phyloP scores from a whole-genome alignment of 2,329 filamentous ascomycete species.

The Penicillium sp. region DNA sequence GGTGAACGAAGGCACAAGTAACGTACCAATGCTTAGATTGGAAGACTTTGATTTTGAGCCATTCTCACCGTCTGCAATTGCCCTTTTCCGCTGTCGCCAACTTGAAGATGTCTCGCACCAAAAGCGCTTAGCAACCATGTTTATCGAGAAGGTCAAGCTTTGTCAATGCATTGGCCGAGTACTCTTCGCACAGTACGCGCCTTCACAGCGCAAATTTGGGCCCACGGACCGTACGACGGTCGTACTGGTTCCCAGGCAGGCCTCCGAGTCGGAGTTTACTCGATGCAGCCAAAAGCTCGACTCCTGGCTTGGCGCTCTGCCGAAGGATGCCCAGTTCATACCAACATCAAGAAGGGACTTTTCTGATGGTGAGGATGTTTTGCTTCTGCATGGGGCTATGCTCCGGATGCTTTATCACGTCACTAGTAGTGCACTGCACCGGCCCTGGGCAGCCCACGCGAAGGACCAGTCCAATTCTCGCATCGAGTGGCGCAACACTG shows the following conservation, averaged over 20 bases:
- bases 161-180: slow-evolving; percentile 83
- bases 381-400: slow-evolving; percentile 71
- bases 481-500: slow-evolving; percentile 65
- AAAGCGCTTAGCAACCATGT: slow-evolving; percentile 73
- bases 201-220: slow-evolving; percentile 71
- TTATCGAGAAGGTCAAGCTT: slow-evolving; percentile 81
- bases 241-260: slow-evolving; percentile 81
- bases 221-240: slow-evolving; percentile 67
- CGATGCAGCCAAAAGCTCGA: slow-evolving; percentile 72
- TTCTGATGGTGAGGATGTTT: slow-evolving; percentile 46
- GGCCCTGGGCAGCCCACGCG: slow-evolving; percentile 70
- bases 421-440: slow-evolving; percentile 81
- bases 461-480: slow-evolving; percentile 42
- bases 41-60: slow-evolving; percentile 73
- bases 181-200: slow-evolving; percentile 81
- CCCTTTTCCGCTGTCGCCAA: slow-evolving; percentile 64
- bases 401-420: slow-evolving; percentile 89
- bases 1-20: slow-evolving; percentile 85
- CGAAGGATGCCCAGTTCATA: slow-evolving; percentile 66
- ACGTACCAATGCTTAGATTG: slow-evolving; percentile 80
- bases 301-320: slow-evolving; percentile 68
- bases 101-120: slow-evolving; percentile 69
- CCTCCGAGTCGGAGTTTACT: slow-evolving; percentile 71
- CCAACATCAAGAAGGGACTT: slow-evolving; percentile 60
- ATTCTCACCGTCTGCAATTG: slow-evolving; percentile 62